Evolutionary conservation across 2,329 filamentous ascomycete species (phyloP), one percentile per base, ranked within the genome.

Genomic region (Setomelanomma holmii): DNA sequence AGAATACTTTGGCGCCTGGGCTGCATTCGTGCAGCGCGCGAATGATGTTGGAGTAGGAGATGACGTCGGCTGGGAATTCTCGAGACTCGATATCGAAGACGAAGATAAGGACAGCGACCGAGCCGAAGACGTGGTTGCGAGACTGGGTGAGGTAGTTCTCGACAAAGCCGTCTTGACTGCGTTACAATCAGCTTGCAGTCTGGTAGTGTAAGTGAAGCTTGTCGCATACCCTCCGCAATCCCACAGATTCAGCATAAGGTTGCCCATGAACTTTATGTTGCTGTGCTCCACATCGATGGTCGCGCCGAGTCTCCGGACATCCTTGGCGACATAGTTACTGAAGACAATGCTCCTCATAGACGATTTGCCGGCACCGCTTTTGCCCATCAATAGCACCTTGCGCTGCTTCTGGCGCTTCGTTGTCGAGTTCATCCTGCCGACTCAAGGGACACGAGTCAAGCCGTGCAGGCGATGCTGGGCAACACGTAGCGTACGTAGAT

Each of bases 281-380:
- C 92, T 97, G 69, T 98, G 90, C 77, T 99, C 95, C 55, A 99
- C 95, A 73, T 99, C 95, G 72, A 99, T 98, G 11, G 95, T 99
- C 1, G 95, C 95, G 62, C 95, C 95, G 49, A 99, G 81, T 52
- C 95, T 83, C 34, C 95, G 85, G 5, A 96, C 96, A 75, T 99
- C 95, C 72, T 96, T 92, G 50, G 95, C 95, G 61, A 98, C 93
- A 75, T 97, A 98, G 77, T 98, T 98, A 81, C 91, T 96, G 78
- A 99, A 99, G 74, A 99, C 97, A 71, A 99, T 98, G 70, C 90
- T 95, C 60, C 95, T 86, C 95, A 99, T 99, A 50, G 92, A 97
- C 36, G 93, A 97, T 78, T 99, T 99, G 49, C 95, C 95, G 0
- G 93, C 96, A 48, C 95, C 95, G 58, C 91, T 96, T 80, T 97